Evolutionary conservation across 1,284 basidiomycete genomes (phyloP).

Genomic region (Butyriboletus appendiculatus): DNA sequence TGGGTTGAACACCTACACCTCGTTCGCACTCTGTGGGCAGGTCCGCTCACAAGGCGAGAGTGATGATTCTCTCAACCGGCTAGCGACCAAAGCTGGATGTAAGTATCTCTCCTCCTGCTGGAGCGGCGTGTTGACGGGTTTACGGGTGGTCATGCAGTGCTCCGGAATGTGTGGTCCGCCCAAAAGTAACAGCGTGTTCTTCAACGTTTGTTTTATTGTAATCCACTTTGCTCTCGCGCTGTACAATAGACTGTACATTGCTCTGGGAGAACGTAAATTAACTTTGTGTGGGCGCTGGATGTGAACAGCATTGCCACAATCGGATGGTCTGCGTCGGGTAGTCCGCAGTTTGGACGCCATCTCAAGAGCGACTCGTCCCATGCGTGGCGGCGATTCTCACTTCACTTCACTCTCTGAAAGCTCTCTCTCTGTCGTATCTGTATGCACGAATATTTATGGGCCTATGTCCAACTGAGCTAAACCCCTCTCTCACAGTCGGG

Average conservation of each 20-base stretch:
- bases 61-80: slow-evolving; percentile 95
- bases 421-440: slow-evolving; percentile 45
- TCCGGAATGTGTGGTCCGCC: slow-evolving; percentile 77
- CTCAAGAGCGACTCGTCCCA: not conserved
- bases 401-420: slow-evolving; percentile 38
- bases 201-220: slow-evolving; percentile 18
- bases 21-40: slow-evolving; percentile 93
- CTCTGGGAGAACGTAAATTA: not conserved
- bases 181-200: slow-evolving; percentile 54
- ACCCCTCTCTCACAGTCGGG: slow-evolving; percentile 43
- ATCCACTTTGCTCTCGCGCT: slow-evolving; percentile 10
- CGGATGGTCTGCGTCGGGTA: slow-evolving; percentile 11
- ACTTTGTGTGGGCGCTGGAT: not conserved
- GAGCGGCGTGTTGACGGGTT: slow-evolving; percentile 1
- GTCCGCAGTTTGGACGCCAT: slow-evolving; percentile 12
- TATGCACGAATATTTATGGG: slow-evolving; percentile 24
- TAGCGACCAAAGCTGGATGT: slow-evolving; percentile 96
- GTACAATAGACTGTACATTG: slow-evolving; percentile 9
- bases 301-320: slow-evolving; percentile 24
- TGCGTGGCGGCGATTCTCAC: slow-evolving; percentile 31
- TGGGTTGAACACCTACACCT: slow-evolving; percentile 85
- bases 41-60: slow-evolving; percentile 95
- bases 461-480: not conserved
- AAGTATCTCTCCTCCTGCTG: slow-evolving; percentile 45
- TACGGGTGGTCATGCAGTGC: slow-evolving; percentile 44